A percentile compares a stretch with the other conserved stretches of the same genome.
These are phyloP conservation scores for Daldinia eschscholtzii DNA, from an alignment of 2,329 filamentous ascomycete species.

Conservation along the genomic window DNA sequence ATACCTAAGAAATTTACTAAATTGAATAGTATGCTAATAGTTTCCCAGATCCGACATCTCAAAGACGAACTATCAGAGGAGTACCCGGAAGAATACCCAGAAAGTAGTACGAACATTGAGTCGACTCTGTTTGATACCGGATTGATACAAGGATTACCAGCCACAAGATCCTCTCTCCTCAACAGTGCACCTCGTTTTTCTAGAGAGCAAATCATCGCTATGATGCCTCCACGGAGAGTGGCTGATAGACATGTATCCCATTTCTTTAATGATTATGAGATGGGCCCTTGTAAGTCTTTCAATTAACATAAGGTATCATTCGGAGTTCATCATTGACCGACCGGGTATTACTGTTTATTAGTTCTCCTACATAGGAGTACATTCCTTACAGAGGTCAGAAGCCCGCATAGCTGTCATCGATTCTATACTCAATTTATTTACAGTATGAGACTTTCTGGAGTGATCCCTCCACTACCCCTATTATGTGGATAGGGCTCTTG, in stretches of 20 bases:
- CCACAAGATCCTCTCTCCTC: constrained; percentile 2
- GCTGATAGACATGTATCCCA: constrained; percentile 15
- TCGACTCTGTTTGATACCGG: neutral
- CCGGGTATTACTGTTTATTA: neutral
- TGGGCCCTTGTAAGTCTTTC: constrained; percentile 3
- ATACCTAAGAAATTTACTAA: neutral
- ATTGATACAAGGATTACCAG: neutral
- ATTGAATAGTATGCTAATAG: neutral
- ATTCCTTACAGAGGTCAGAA: neutral
- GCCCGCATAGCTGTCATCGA: neutral
- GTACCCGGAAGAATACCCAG: neutral
- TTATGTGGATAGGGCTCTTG: constrained; percentile 22
- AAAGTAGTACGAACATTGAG: neutral
- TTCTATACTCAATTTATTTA: neutral
- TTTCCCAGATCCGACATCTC: neutral
- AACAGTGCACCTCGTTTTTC: constrained; percentile 7
- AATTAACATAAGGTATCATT: neutral
- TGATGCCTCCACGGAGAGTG: constrained; percentile 13
- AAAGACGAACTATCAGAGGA: neutral
- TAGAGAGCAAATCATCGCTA: constrained; percentile 14
- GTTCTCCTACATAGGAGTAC: constrained; percentile 1
- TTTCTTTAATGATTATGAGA: constrained; percentile 19
- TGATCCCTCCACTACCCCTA: constrained; percentile 5
- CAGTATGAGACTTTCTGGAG: constrained; percentile 24
- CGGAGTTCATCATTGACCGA: neutral